Base-by-base conservation (phyloP, 768 basidiomycete genomes). In the Suillus clintonianus region DNA sequence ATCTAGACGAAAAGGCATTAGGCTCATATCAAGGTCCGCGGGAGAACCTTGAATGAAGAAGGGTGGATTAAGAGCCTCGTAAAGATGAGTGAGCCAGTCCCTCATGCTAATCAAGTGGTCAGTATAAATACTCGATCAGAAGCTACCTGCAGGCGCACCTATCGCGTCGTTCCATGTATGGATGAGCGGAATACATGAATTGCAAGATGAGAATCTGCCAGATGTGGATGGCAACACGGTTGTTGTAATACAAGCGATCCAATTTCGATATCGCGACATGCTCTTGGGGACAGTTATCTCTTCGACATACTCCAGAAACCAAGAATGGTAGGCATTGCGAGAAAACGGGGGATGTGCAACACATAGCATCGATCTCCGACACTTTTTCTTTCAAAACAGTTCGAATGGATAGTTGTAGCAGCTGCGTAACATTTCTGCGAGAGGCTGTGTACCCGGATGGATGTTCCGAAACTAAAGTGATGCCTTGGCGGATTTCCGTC, bases 181-280 rank as follows among this genome's bases (percentile, higher is more conserved):
- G 68, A 15, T 62, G 34, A 8, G 65, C 68, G 0, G 68, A 73
- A 22, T 68, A 71, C 66, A 70, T 67, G 9, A 65, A 66, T 32
- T 84, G 78, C 47, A 82, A 76, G 17, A 87, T 83, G 54, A 78
- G 66, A 2, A 88, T 80, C 56, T 86, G 84, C 53, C 80, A 80
- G 2, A 88, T 62, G 65, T 84, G 80, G 34, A 84, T 69, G 5
- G 79, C 72, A 8, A 86, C 70, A 14, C 80, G 79, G 22, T 68
- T 27, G 48, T 83, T 82, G 56, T 81, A 86, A 67, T 74, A 76
- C n/a, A 66, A 66, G 2, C 70, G 39, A 39, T 69, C 71, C 55
- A 75, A 62, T 22, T 74, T 66, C 2, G 74, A 53, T 0, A 68
- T 17, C 19, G 57, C 53, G 34, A 77, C 59, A 61, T 86, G 85